Base-by-base conservation (phyloP, 1,284 basidiomycete species). In the Fistulinella cinereoalba region DNA sequence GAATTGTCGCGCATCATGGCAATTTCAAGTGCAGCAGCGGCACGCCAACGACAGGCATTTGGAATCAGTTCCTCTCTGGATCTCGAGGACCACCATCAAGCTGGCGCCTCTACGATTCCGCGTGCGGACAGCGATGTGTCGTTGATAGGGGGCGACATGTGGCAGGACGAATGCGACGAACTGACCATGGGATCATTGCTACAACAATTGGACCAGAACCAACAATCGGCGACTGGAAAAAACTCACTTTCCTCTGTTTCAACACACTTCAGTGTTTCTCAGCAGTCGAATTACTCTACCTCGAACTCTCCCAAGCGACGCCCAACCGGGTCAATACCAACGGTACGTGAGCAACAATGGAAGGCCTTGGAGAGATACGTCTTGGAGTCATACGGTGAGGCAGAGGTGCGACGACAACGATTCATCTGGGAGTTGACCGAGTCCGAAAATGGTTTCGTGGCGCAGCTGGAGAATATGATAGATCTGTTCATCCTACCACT, bases 401-500 rank as follows among this genome's bases (percentile, higher is more conserved):
- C 57, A 8, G 83, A 89, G 58, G 71, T 77, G 57, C 71, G 74
- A 34, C 75, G 89, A 11, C 85, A 88, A 57, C 81, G 85, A 49
- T 63, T 84, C 29, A 81, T 92, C 29, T 78, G 77, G 69, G 77
- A 85, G 48, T 71, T 94, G 38, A 77, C 74, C 53, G 74, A 79
- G 38, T 80, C 84, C 0, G 92, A 96, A 67, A 72, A 75, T 32
- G 60, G 67, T 0, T 92, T 93, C 54, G 79, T 92, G 43, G 71
- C 74, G 24, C 80, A 75, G 2, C 70, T 93, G 25, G 76, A 78
- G 32, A 73, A 73, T 40, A 82, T 88, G 48, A 70, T 92, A 12
- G 68, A 74, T 6, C 65, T 85, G 4, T 93, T 92, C 59, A 78
- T 90, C 22, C 69, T 81, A 4, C 92, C 92, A 0, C 73, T 96